These are phyloP conservation scores for Globisporangium nodosum DNA, from an alignment of 352 stramenopile species.

Conservation along the genomic window DNA sequence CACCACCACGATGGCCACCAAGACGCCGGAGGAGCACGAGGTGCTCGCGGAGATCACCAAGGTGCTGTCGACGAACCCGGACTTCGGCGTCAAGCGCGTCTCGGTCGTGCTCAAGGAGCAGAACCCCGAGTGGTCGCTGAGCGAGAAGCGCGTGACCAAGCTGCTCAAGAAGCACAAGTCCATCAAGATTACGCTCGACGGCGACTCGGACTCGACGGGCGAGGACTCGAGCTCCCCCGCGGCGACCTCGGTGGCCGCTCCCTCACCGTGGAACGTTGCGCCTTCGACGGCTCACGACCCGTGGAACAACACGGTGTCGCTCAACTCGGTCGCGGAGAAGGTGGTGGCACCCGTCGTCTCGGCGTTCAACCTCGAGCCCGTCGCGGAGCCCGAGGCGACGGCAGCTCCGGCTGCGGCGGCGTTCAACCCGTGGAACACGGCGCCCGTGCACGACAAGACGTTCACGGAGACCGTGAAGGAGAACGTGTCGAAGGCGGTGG, in stretches of 20 bases:
- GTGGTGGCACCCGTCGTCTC: constrained; percentile 7
- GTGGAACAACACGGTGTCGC: constrained; percentile 44
- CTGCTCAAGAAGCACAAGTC: constrained; percentile 68
- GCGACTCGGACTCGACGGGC: constrained; percentile 14
- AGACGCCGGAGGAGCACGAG: constrained; percentile 55
- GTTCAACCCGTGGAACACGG: constrained; percentile 34
- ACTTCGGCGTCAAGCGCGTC: constrained; percentile 72
- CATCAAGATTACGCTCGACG: constrained; percentile 28
- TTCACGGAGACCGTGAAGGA: constrained; percentile 15
- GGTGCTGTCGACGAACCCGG: constrained; percentile 50
- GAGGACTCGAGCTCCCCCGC: constrained; percentile 6
- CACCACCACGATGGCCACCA: constrained; percentile 31
- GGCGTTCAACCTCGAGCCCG: constrained; percentile 28
- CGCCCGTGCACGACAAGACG: constrained; percentile 23
- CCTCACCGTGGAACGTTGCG: constrained; percentile 53
- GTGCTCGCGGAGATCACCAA: constrained; percentile 50
- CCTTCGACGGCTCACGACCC: constrained; percentile 24
- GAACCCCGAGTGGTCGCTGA: constrained; percentile 64
- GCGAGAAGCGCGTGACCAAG: constrained; percentile 75
- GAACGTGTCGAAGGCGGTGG: constrained; percentile 8
- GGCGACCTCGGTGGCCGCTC: constrained; percentile 12
- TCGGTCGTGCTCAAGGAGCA: constrained; percentile 47
- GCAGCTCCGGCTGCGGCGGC: background rate
- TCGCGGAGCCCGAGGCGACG: background rate
- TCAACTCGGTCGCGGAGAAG: constrained; percentile 17